These are phyloP conservation scores for Ascochyta viciae-villosae DNA, from an alignment of 2,329 filamentous ascomycete species.

Conservation along the genomic window DNA sequence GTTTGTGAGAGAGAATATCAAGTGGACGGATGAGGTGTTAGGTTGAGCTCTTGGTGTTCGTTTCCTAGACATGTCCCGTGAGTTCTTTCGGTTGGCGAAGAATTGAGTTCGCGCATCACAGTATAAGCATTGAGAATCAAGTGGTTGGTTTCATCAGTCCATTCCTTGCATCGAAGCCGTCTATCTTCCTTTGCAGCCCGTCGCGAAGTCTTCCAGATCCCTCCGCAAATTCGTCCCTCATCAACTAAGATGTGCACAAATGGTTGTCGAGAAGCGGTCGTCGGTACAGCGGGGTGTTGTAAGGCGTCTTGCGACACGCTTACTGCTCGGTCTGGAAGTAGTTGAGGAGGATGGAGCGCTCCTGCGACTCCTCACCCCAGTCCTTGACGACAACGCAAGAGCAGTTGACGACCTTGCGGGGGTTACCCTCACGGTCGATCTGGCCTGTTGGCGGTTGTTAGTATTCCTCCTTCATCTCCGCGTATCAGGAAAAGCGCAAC, in stretches of 20 bases:
- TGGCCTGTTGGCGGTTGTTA: slow-evolving; percentile 69
- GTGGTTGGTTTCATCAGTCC: slow-evolving; percentile 15
- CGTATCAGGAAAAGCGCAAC: slow-evolving; percentile 52
- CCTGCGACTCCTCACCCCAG: slow-evolving; percentile 99
- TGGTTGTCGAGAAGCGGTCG: slow-evolving; percentile 4
- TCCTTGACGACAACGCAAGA: slow-evolving; percentile 99
- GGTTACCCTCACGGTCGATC: slow-evolving; percentile 98
- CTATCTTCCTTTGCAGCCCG: slow-evolving; percentile 18
- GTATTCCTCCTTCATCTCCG: background rate
- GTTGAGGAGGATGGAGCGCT: slow-evolving; percentile 98
- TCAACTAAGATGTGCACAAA: slow-evolving; percentile 17
- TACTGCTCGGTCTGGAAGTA: slow-evolving; percentile 93
- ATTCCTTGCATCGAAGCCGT: slow-evolving; percentile 13
- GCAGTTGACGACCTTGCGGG: slow-evolving; percentile 99
- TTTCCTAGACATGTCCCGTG: background rate
- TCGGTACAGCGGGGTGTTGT: slow-evolving; percentile 5
- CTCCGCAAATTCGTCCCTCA: slow-evolving; percentile 5
- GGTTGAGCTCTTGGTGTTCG: too few relatives aligned
- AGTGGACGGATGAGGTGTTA: too few relatives aligned
- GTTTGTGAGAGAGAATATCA: too few relatives aligned
- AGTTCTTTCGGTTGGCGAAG: background rate
- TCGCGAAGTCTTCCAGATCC: background rate
- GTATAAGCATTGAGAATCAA: background rate
- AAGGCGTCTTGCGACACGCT: slow-evolving; percentile 26
- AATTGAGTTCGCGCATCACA: background rate